Conservation (phyloP, 192 early-diverging fungal species). For the Gamsiella multidivaricata region DNA sequence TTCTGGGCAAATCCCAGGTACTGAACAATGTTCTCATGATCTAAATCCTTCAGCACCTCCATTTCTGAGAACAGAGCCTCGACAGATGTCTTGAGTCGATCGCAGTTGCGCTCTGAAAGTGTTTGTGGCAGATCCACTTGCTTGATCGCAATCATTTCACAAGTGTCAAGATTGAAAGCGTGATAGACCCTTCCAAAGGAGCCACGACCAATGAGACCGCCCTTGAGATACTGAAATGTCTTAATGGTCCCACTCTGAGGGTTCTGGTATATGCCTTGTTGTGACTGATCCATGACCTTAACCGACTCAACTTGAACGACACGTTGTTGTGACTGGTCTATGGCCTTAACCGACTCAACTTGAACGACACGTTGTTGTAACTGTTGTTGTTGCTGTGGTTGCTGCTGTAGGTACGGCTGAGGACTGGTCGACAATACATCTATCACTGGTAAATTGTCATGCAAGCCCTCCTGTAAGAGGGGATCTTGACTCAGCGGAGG, state of each 20-base stretch:
- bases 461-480: background rate
- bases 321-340: conserved; percentile 42
- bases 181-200: conserved; percentile 84
- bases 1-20: conserved; percentile 82
- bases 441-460: conserved; percentile 7
- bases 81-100: conserved; percentile 54
- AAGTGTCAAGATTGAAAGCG: conserved; percentile 76
- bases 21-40: conserved; percentile 94
- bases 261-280: conserved; percentile 43
- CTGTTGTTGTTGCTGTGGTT: background rate
- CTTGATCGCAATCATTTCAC: conserved; percentile 87
- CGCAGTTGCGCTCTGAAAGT: conserved; percentile 57
- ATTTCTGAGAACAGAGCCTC: conserved; percentile 80
- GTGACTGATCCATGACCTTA: conserved; percentile 47
- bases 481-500: background rate
- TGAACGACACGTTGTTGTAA: conserved; percentile 23
- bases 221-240: conserved; percentile 76
- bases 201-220: conserved; percentile 84
- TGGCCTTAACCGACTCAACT: conserved; percentile 36
- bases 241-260: conserved; percentile 55
- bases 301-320: too few species aligned
- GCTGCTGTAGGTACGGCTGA: background rate
- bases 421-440: background rate
- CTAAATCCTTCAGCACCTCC: conserved; percentile 76
- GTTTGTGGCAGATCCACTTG: conserved; percentile 76